A percentile compares a stretch with the other conserved stretches of the same genome.
These are phyloP conservation scores for Kitagawia praeruptora DNA, from an alignment of 129 eudicot species.

Conservation along the genomic window DNA sequence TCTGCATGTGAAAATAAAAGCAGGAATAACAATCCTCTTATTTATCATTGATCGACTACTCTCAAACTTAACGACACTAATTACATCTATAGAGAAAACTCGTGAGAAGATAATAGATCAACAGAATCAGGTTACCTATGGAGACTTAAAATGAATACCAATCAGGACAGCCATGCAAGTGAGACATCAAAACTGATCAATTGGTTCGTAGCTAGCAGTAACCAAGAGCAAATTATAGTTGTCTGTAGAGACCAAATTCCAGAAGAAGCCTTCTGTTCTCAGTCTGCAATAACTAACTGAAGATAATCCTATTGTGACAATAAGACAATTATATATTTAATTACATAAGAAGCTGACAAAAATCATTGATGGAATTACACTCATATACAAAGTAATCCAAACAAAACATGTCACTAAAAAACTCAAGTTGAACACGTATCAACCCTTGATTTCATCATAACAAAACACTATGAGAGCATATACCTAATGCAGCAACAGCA, in stretches of 20 bases:
- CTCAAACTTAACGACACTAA: no score
- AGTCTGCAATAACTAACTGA: background rate
- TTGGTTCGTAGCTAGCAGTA: background rate
- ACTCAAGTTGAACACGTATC: background rate
- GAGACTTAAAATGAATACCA: background rate
- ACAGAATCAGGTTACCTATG: background rate
- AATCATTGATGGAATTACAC: background rate
- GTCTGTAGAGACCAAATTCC: background rate
- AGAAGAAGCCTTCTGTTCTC: background rate
- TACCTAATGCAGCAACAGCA: background rate
- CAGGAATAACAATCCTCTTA: no score
- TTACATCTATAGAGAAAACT: no score
- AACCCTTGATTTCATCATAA: background rate
- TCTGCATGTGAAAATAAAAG: no score
- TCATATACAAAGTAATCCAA: no score
- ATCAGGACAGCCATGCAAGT: no score
- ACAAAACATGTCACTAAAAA: no score
- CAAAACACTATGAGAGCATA: background rate
- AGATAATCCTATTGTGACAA: background rate
- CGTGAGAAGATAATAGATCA: no score
- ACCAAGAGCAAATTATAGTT: background rate
- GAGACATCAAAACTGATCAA: background rate
- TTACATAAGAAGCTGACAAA: background rate
- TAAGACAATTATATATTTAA: no score
- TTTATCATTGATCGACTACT: no score